These are phyloP conservation scores for Solanum sitiens DNA, from an alignment of 257 asterid species.

Conservation along the genomic window DNA sequence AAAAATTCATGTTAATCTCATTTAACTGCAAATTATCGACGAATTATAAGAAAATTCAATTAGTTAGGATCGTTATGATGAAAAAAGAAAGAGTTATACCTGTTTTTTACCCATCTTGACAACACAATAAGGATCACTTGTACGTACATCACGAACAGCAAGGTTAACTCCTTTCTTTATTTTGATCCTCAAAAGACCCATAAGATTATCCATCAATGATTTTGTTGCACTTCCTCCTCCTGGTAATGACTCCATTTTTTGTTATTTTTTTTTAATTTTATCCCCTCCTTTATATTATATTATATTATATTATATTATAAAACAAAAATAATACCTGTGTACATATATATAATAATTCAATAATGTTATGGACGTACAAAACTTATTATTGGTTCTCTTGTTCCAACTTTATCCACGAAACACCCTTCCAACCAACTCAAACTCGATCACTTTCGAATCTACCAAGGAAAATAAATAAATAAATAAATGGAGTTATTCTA, in stretches of 20 bases:
- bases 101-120: constrained; percentile 21
- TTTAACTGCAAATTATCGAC: too few relatives aligned
- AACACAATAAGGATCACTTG: constrained; percentile 53
- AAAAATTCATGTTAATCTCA: too few relatives aligned
- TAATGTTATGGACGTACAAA: not conserved
- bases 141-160: constrained; percentile 78
- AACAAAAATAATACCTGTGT: not conserved
- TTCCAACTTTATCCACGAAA: not conserved
- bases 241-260: constrained; percentile 18
- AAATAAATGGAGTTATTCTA: not conserved
- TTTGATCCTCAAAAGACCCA: constrained; percentile 68
- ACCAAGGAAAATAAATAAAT: not conserved
- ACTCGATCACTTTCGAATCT: not conserved
- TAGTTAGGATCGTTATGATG: too few relatives aligned
- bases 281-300: not conserved
- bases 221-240: not conserved
- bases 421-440: not conserved
- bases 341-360: too few relatives aligned
- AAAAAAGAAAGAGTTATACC: not conserved
- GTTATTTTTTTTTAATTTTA: not conserved
- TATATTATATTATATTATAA: not conserved
- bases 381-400: not conserved
- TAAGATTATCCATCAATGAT: constrained; percentile 33
- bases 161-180: constrained; percentile 70
- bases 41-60: too few relatives aligned